Evolutionary conservation across 2,329 filamentous ascomycete genomes (phyloP), one percentile per base, ranked within the genome.

Genomic region (Cercospora zeae-maydis): DNA sequence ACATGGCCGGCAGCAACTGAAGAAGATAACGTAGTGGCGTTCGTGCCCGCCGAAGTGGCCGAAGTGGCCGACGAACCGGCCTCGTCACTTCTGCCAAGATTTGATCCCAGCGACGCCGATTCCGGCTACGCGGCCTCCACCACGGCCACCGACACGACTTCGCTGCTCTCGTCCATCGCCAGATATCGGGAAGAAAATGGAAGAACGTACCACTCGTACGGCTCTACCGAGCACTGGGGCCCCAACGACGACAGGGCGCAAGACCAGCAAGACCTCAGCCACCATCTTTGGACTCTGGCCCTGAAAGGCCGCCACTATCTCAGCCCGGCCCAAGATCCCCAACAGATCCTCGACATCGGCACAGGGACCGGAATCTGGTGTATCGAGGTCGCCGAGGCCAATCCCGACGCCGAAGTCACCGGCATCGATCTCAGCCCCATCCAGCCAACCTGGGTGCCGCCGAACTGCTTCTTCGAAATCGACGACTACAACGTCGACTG

Each of bases 341-440:
- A 30, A 24, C 51, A 66, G 10, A 60, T 61, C 27, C 61, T 63
- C 19, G 61, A 63, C n/a, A 51, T 63, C 5, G 65, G 65, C 13
- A 63, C 58, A 37, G 63, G 62, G 16, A 66, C 62, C 2, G 64
- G 64, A n/a, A 66, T 66, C n/a, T 66, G 62, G 64, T 52, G 58
- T 13, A 65, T 71, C 19, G 70, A 70, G 16, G 77, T 80, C 61
- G 69, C 64, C 10, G 70, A 72, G 30, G 51, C 63, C 24, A 66
- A 59, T 42, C 70, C 70, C 37, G 58, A 68, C 14, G 66, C 68
- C 27, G 69, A 73, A 27, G 76, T 84, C 39, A 77, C 76, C 3
- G 81, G 81, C 39, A 79, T 76, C 9, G 75, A 77, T 58, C 71
- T 77, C 11, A 70, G 69, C 42, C 73, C 74, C 13, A 75, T 75